phyloP scores from a whole-genome alignment of 2,329 filamentous ascomycete species.

The Fusarium sp. region DNA sequence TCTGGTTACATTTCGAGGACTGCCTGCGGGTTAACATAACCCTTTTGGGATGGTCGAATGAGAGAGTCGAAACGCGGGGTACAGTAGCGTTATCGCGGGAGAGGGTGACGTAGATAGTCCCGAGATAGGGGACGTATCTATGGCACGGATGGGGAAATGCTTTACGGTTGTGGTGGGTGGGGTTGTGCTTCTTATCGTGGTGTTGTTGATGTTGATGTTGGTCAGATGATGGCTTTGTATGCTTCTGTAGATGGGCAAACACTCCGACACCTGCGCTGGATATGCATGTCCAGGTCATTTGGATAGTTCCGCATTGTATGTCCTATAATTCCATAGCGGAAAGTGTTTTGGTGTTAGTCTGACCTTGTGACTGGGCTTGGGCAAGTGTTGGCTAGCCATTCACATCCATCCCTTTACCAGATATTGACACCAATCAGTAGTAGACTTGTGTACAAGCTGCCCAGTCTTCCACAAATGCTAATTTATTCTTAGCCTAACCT shows the following conservation, averaged over 20 bases:
- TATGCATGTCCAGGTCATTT: background rate
- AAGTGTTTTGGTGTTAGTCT: background rate
- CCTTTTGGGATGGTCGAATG: conserved; percentile 15
- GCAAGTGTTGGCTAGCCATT: background rate
- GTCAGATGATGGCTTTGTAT: background rate
- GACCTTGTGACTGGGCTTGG: background rate
- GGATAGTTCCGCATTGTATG: background rate
- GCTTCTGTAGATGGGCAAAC: background rate
- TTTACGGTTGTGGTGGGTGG: conserved; percentile 7
- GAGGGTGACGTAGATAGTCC: conserved; percentile 22
- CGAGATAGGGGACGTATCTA: background rate
- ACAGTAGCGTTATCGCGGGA: conserved; percentile 23
- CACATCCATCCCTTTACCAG: too few species aligned
- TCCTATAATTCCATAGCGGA: background rate
- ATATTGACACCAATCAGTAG: background rate
- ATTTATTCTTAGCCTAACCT: background rate
- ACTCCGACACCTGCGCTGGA: background rate
- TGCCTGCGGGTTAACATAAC: conserved; percentile 30
- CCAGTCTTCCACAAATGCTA: accelerated
- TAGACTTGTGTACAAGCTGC: accelerated
- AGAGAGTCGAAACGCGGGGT: conserved; percentile 26
- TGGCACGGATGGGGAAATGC: conserved; percentile 13
- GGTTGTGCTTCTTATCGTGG: background rate
- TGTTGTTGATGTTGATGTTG: background rate
- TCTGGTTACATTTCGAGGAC: conserved; percentile 25